These are phyloP conservation scores for Flaveria sonorensis DNA, from an alignment of 129 eudicot species.

Conservation along the genomic window DNA sequence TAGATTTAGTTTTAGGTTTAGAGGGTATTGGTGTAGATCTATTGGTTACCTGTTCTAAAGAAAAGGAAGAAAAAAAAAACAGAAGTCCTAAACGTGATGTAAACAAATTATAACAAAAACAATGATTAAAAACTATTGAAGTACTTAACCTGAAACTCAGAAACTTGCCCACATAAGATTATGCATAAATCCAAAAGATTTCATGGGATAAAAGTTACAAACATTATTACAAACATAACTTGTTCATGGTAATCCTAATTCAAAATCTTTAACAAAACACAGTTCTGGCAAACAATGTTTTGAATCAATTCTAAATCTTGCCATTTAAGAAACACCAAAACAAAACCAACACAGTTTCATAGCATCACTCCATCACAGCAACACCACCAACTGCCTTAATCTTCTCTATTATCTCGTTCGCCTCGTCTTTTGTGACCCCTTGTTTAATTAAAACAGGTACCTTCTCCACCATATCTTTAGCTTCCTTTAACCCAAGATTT, in stretches of 20 bases:
- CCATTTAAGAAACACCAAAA: slow-evolving; percentile 7
- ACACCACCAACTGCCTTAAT: slow-evolving; percentile 66
- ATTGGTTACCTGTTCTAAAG: no score
- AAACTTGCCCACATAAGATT: slow-evolving; percentile 9
- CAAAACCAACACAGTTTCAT: neutral
- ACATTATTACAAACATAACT: slow-evolving; percentile 30
- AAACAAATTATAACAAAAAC: slow-evolving; percentile 4
- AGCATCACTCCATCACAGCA: slow-evolving; percentile 68
- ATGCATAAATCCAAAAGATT: slow-evolving; percentile 9
- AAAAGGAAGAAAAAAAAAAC: no score
- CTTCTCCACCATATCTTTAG: slow-evolving; percentile 72
- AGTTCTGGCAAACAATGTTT: slow-evolving; percentile 14
- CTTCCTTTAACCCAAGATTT: slow-evolving; percentile 68
- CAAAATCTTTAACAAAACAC: slow-evolving; percentile 22
- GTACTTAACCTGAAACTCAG: neutral
- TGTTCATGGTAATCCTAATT: slow-evolving; percentile 16
- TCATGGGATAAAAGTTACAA: slow-evolving; percentile 17
- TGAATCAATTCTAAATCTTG: slow-evolving; percentile 23
- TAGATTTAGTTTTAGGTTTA: no score
- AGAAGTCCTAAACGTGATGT: neutral
- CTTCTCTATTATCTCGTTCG: slow-evolving; percentile 57
- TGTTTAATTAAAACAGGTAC: slow-evolving; percentile 57
- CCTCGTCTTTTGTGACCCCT: slow-evolving; percentile 76
- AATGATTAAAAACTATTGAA: neutral
- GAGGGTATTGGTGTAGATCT: no score